These are phyloP conservation scores for Teratosphaeria epicoccoides DNA, from an alignment of 2,329 filamentous ascomycete species.

Conservation along the genomic window DNA sequence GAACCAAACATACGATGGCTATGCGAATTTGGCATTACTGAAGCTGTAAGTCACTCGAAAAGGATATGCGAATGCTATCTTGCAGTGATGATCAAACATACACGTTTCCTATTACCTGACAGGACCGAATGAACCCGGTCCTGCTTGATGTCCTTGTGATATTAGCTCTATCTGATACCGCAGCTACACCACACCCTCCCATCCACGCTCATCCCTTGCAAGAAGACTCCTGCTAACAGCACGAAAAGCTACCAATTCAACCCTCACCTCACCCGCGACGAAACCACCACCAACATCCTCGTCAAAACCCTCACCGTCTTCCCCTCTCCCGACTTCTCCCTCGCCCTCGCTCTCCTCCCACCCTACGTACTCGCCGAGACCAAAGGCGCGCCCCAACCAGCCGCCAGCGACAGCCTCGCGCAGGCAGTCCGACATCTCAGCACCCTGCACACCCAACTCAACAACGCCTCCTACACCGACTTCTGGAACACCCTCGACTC, in stretches of 20 bases:
- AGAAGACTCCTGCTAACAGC: background rate
- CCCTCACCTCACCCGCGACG: slow-evolving; percentile 91
- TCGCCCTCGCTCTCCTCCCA: slow-evolving; percentile 86
- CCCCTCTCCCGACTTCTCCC: slow-evolving; percentile 87
- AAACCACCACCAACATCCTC: slow-evolving; percentile 97
- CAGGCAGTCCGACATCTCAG: slow-evolving; percentile 87
- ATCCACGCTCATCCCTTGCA: background rate
- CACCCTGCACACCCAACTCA: slow-evolving; percentile 73
- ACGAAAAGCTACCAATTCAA: slow-evolving; percentile 89
- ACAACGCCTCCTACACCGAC: slow-evolving; percentile 75
- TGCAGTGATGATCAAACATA: slow-evolving; percentile 62
- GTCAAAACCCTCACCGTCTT: slow-evolving; percentile 97
- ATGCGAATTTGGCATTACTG: slow-evolving; percentile 88
- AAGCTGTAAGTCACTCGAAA: slow-evolving; percentile 70
- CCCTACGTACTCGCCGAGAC: slow-evolving; percentile 62
- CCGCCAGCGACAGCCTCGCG: slow-evolving; percentile 54
- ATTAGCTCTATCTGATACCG: slow-evolving; percentile 65
- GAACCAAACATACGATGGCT: slow-evolving; percentile 85
- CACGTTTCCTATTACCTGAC: slow-evolving; percentile 99
- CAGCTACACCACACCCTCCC: background rate
- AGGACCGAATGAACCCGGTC: slow-evolving; percentile 42
- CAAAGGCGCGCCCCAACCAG: slow-evolving; percentile 34
- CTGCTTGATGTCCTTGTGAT: slow-evolving; percentile 53
- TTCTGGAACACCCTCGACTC: slow-evolving; percentile 93
- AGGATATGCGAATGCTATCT: background rate